A percentile compares a stretch with the other conserved stretches of the same genome.
phyloP scores from a whole-genome alignment of 441 rosid species.

The Viola pubescens region DNA sequence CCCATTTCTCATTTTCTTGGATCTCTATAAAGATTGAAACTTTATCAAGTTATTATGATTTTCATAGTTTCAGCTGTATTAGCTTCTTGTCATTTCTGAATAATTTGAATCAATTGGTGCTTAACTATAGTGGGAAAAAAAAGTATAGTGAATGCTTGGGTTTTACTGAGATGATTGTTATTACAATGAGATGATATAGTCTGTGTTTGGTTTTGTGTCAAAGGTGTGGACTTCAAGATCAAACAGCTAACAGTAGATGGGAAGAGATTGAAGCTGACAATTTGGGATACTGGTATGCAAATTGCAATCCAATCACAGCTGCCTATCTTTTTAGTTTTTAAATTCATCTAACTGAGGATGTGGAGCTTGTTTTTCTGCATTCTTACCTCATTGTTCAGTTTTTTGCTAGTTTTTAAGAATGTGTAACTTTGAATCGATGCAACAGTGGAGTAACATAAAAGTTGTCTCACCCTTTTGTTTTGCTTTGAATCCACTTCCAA shows the following conservation, averaged over 20 bases:
- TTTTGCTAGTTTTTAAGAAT: neutral
- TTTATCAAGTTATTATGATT: neutral
- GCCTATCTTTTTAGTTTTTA: slow-evolving; percentile 3
- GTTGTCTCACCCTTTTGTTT: too few relatives aligned
- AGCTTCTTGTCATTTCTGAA: neutral
- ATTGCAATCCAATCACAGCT: neutral
- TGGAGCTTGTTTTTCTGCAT: neutral
- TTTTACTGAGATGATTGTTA: neutral
- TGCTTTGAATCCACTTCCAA: too few relatives aligned
- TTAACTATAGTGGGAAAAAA: too few relatives aligned
- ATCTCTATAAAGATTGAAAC: neutral
- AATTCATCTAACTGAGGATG: neutral
- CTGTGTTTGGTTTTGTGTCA: slow-evolving; percentile 12
- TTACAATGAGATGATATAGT: slow-evolving; percentile 2
- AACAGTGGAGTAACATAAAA: slow-evolving; percentile 13
- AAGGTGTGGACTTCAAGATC: slow-evolving; percentile 97
- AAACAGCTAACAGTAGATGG: slow-evolving; percentile 70
- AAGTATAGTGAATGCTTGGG: neutral
- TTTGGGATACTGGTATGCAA: slow-evolving; percentile 90
- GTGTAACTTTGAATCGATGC: slow-evolving; percentile 11
- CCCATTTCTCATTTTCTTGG: neutral
- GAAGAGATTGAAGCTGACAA: slow-evolving; percentile 79
- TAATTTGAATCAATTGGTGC: neutral
- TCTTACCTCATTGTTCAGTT: neutral
- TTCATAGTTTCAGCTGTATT: neutral